phyloP scores from a whole-genome alignment of 257 asterid species.

The Capsicum chinense region DNA sequence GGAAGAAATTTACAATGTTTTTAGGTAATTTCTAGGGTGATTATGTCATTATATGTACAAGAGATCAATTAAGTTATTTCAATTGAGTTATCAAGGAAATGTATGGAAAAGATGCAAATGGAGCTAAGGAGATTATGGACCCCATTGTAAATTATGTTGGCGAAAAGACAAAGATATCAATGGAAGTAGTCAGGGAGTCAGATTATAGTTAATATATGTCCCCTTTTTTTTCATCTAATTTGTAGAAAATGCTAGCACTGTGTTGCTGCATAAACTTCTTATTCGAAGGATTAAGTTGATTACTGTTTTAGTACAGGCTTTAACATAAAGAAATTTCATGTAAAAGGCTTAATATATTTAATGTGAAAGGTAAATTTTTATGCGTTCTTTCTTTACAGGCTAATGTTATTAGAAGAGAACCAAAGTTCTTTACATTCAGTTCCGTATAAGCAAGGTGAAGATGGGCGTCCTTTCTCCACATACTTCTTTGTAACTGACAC shows the following conservation, averaged over 20 bases:
- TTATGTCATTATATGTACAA: neutral
- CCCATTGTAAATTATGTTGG: neutral
- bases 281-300: neutral
- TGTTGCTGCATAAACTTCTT: neutral
- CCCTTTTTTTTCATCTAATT: neutral
- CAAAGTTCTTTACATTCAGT: no score
- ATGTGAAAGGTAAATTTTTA: no score
- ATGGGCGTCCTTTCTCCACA: no score
- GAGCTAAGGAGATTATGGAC: neutral
- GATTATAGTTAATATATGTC: neutral
- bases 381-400: no score
- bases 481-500: no score
- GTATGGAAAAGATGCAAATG: neutral
- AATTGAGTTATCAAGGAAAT: neutral
- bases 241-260: neutral
- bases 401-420: no score
- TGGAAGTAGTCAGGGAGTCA: neutral
- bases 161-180: neutral
- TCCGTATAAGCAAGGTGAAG: no score
- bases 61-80: neutral
- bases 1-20: no score
- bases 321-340: no score
- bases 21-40: no score
- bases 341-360: no score
- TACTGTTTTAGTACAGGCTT: no score